Evolutionary conservation across 1,139 yeast species (phyloP).

Genomic region (Candida tetrigidarum): DNA sequence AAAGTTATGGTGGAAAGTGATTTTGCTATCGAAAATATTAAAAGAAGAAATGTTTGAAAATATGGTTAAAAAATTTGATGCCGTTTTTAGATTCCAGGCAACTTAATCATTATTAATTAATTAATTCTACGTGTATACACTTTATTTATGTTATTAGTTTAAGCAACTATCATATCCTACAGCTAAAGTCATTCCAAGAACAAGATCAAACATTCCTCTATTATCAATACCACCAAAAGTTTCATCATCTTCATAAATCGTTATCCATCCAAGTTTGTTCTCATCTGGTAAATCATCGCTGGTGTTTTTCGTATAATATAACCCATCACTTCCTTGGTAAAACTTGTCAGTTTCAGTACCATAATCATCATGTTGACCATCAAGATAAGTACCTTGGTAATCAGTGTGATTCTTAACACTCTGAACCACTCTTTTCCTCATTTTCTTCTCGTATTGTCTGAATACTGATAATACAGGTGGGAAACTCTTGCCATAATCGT

Average conservation of each 20-base stretch:
- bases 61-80: constrained; percentile 15
- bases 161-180: constrained; percentile 47
- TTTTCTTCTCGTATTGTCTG: constrained; percentile 54
- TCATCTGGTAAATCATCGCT: constrained; percentile 65
- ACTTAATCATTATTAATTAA: too few species aligned
- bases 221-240: constrained; percentile 24
- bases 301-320: constrained; percentile 46
- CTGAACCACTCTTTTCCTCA: constrained; percentile 44
- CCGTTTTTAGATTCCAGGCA: constrained; percentile 7
- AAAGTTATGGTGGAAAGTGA: constrained; percentile 16
- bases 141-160: not conserved
- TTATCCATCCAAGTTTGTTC: constrained; percentile 64
- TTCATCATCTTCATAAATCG: constrained; percentile 53
- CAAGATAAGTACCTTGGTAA: constrained; percentile 24
- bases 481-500: constrained; percentile 24
- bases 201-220: constrained; percentile 57
- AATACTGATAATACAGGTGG: constrained; percentile 53
- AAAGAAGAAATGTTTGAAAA: constrained; percentile 11
- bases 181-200: constrained; percentile 57
- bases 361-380: constrained; percentile 24
- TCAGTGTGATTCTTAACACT: constrained; percentile 21
- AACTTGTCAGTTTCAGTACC: constrained; percentile 39
- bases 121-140: too few species aligned
- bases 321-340: constrained; percentile 60
- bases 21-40: constrained; percentile 16